Percentiles rank a stretch among this genome's conserved stretches.
These are phyloP conservation scores for Aspergillus piperis DNA, from an alignment of 2,329 filamentous ascomycete species.

Conservation along the genomic window DNA sequence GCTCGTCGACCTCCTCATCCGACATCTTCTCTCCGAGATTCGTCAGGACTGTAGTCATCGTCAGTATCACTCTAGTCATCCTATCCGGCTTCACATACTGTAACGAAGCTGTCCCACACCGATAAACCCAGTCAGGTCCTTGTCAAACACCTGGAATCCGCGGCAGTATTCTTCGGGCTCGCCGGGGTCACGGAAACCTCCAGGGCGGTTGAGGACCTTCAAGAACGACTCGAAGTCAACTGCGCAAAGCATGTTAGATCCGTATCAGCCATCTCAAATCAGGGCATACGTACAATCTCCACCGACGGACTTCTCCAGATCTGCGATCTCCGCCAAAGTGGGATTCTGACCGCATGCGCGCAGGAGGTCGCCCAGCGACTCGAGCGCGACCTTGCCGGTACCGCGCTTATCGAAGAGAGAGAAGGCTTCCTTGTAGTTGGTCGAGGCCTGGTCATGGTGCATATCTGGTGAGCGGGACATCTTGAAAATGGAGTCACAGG, in stretches of 20 bases:
- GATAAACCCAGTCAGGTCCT: slow-evolving; percentile 97
- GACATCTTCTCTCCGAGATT: slow-evolving; percentile 99
- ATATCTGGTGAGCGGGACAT: slow-evolving; percentile 24
- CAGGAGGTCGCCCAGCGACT: slow-evolving; percentile 87
- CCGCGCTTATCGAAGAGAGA: slow-evolving; percentile 99
- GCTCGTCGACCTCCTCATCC: slow-evolving; percentile 97
- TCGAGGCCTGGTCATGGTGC: slow-evolving; percentile 61
- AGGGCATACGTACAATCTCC: slow-evolving; percentile 68
- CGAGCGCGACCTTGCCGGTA: slow-evolving; percentile 84
- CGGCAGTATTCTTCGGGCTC: slow-evolving; percentile 98
- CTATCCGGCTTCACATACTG: slow-evolving; percentile 44
- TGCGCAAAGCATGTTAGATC: slow-evolving; percentile 41
- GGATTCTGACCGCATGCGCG: slow-evolving; percentile 98
- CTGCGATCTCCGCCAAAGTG: slow-evolving; percentile 86
- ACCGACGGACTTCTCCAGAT: slow-evolving; percentile 87
- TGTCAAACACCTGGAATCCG: slow-evolving; percentile 99
- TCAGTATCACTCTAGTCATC: slow-evolving; percentile 3
- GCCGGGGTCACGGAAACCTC: slow-evolving; percentile 96
- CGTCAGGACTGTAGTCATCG: slow-evolving; percentile 67
- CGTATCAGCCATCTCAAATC: not conserved
- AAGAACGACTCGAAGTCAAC: slow-evolving; percentile 98
- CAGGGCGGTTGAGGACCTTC: slow-evolving; percentile 94
- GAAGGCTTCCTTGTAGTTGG: slow-evolving; percentile 99
- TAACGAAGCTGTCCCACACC: slow-evolving; percentile 97
- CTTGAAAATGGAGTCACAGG: slow-evolving; percentile 5